These are phyloP conservation scores for Gelatoporia subvermispora DNA, from an alignment of 768 basidiomycete genomes.

Conservation along the genomic window DNA sequence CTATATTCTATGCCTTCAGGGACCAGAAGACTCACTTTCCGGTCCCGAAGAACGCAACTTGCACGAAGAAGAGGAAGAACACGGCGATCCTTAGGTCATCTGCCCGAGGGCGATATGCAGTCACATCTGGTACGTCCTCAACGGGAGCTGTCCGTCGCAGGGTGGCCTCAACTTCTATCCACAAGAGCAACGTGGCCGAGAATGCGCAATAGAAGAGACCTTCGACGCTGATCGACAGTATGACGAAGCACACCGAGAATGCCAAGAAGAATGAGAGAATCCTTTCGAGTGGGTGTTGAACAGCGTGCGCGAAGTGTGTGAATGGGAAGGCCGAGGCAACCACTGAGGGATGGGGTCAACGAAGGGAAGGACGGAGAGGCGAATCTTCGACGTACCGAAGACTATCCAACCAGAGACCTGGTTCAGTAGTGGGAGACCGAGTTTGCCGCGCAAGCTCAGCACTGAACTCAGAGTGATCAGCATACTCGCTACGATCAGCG, in stretches of 20 bases:
- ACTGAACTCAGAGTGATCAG: conserved; percentile 55
- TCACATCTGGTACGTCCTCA: neutral
- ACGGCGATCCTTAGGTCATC: conserved; percentile 72
- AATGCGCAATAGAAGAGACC: conserved; percentile 76
- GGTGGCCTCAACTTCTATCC: conserved; percentile 60
- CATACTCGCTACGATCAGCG: conserved; percentile 44
- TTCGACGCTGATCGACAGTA: conserved; percentile 79
- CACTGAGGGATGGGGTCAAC: conserved; percentile 27
- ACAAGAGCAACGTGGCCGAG: conserved; percentile 53
- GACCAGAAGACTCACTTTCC: conserved; percentile 38
- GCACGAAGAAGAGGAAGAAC: conserved; percentile 84
- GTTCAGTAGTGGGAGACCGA: conserved; percentile 56
- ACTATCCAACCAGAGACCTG: conserved; percentile 63
- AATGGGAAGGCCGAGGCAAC: conserved; percentile 50
- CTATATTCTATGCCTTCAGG: neutral
- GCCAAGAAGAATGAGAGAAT: conserved; percentile 62
- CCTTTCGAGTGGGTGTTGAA: conserved; percentile 40
- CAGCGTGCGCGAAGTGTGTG: conserved; percentile 20
- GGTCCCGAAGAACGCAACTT: conserved; percentile 82
- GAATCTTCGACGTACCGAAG: conserved; percentile 43
- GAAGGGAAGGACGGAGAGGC: neutral
- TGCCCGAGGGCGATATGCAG: conserved; percentile 19
- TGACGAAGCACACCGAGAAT: conserved; percentile 70
- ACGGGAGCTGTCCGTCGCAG: conserved; percentile 11
- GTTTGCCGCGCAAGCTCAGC: conserved; percentile 55